Evolutionary conservation across 768 basidiomycete genomes (phyloP).

Genomic region (Amyloporia xantha): DNA sequence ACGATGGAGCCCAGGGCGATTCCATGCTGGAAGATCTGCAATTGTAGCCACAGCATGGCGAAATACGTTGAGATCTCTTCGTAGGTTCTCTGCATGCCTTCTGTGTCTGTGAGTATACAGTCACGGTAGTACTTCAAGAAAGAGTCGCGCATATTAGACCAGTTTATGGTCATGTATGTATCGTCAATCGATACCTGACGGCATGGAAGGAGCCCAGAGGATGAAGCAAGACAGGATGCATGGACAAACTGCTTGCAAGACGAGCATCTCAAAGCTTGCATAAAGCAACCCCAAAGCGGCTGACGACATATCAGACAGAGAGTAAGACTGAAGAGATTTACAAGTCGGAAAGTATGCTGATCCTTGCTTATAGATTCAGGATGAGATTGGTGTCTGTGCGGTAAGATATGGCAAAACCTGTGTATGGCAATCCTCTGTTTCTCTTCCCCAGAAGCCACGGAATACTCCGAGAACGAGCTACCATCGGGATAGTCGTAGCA

Average conservation of each 20-base stretch:
- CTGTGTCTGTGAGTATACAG: slow-evolving; percentile 35
- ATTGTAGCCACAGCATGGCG: slow-evolving; percentile 57
- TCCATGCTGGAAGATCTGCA: slow-evolving; percentile 62
- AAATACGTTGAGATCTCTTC: slow-evolving; percentile 66
- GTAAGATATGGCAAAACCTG: slow-evolving; percentile 48
- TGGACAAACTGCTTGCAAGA: slow-evolving; percentile 60
- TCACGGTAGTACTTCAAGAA: slow-evolving; percentile 48
- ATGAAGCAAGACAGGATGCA: slow-evolving; percentile 34
- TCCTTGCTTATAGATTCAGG: slow-evolving; percentile 21
- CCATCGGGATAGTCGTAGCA: slow-evolving; percentile 73
- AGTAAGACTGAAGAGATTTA: slow-evolving; percentile 70
- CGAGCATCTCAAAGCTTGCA: slow-evolving; percentile 59
- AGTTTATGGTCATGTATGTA: slow-evolving; percentile 44
- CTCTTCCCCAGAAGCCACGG: slow-evolving; percentile 34
- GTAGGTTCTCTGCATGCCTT: slow-evolving; percentile 42
- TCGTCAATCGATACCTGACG: slow-evolving; percentile 33
- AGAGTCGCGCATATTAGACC: slow-evolving; percentile 45
- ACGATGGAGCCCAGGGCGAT: slow-evolving; percentile 58
- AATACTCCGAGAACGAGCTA: slow-evolving; percentile 50
- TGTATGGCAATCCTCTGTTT: slow-evolving; percentile 55
- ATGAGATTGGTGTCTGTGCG: slow-evolving; percentile 22
- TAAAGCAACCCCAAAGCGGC: slow-evolving; percentile 67
- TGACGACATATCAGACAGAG: slow-evolving; percentile 59
- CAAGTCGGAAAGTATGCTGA: slow-evolving; percentile 46
- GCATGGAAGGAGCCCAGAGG: slow-evolving; percentile 33